Base-by-base conservation (phyloP, 331 rosid species). In the Stylosanthes scabra region DNA sequence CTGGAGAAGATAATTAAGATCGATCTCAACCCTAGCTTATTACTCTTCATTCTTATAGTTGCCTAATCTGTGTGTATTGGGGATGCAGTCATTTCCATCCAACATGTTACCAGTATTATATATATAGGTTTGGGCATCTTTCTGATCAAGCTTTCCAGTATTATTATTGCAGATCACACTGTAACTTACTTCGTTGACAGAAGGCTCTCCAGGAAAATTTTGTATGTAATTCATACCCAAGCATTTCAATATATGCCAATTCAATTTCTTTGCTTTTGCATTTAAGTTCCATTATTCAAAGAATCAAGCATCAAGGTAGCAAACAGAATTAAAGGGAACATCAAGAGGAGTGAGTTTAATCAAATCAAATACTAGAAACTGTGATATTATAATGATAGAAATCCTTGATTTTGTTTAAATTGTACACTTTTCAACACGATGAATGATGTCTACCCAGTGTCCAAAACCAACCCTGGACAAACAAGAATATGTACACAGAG, bases 1-100 rank as follows among this genome's bases (percentile, higher is more conserved):
- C 84, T 72, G 83, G 79, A 83, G 81, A 65, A 83, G 81, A 65
- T 75, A 47, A 83, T 20, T 20, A 20, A 20, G 25, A 20, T 20
- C 1, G 76, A 34, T 67, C 12, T 42, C 67, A 59, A 42, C 20
- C 31, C 8, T 34, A 34, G 47, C 62, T 55, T 63, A 64, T 70
- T 55, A 29, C 73, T 34, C 34, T 34, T 34, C 39, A 34, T 34
- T 34, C 39, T 34, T 34, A 65, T 59, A 15, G 27, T 64, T 51
- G 52, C 63, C 62, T 51, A 61, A 62, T 61, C 52, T 61, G 59
- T 61, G 59, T 61, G 59, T 45, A 44, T 37, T 68, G n/a, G 25
- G 14, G 13, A 44, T 74, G 68, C 62, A 45, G 39, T 55, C 76
- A 61, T 54, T 51, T 20, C 54, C 54, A 29, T 31, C 54, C 54